phyloP scores from a whole-genome alignment of 2,329 filamentous ascomycete species.

The Aspergillaceae sp. region DNA sequence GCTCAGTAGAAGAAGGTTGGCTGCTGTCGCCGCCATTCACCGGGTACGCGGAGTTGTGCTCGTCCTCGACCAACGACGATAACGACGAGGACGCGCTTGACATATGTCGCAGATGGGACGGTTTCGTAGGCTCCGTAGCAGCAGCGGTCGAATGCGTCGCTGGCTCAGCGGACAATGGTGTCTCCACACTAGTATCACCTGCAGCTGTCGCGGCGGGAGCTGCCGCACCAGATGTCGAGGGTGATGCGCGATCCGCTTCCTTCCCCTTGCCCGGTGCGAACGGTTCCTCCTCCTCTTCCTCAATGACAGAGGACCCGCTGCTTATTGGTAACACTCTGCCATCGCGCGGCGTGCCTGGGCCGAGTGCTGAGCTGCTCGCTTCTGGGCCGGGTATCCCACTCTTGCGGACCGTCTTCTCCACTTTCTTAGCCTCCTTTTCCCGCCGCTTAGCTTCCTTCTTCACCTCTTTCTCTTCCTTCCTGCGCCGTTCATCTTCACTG shows the following conservation, averaged over 20 bases:
- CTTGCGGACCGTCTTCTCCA: slow-evolving; percentile 59
- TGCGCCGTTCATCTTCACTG: slow-evolving; percentile 84
- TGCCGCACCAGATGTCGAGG: slow-evolving; percentile 6
- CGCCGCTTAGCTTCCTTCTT: slow-evolving; percentile 76
- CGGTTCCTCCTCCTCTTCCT: slow-evolving; percentile 29
- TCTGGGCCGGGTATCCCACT: slow-evolving; percentile 29
- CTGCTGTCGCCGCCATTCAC: too few relatives aligned
- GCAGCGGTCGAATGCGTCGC: slow-evolving; percentile 7
- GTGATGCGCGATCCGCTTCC: slow-evolving; percentile 50
- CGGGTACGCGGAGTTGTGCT: slow-evolving; percentile 28
- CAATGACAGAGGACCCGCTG: slow-evolving; percentile 24
- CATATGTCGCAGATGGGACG: slow-evolving; percentile 69
- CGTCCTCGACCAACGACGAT: slow-evolving; percentile 61
- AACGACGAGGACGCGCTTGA: slow-evolving; percentile 79
- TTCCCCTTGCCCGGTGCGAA: slow-evolving; percentile 55
- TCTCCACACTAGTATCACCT: slow-evolving; percentile 3
- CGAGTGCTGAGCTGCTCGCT: slow-evolving; percentile 48
- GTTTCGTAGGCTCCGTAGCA: slow-evolving; percentile 47
- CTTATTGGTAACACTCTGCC: slow-evolving; percentile 24
- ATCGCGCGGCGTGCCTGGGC: slow-evolving; percentile 40
- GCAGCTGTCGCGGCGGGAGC: slow-evolving; percentile 24
- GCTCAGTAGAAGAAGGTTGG: slow-evolving; percentile 45
- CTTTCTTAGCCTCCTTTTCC: slow-evolving; percentile 76
- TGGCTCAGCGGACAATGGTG: neutral
- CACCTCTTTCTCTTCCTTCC: slow-evolving; percentile 70